Conservation (phyloP, 148 eudicot species). For the Rhododendron mucronatum region DNA sequence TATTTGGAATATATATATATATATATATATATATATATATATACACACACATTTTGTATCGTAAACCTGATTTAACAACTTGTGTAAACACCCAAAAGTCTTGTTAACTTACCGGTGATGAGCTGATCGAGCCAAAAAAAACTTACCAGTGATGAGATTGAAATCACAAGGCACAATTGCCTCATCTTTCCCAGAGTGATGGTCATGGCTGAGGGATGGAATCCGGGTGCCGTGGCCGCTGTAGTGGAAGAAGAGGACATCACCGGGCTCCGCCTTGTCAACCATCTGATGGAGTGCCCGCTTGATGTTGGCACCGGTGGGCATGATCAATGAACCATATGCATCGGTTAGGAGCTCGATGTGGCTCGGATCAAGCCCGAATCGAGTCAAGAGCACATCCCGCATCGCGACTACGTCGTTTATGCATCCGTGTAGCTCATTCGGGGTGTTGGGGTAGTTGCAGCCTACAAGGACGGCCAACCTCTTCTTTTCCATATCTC, state of each 20-base stretch:
- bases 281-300: slow-evolving; percentile 43
- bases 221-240: slow-evolving; percentile 66
- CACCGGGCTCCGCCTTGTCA: slow-evolving; percentile 41
- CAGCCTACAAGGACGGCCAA: slow-evolving; percentile 56
- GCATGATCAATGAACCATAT: slow-evolving; percentile 25
- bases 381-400: slow-evolving; percentile 26
- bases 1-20: too few relatives aligned
- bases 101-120: slow-evolving; percentile 31
- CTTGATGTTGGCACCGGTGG: slow-evolving; percentile 62
- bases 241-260: slow-evolving; percentile 53
- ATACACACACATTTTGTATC: too few relatives aligned
- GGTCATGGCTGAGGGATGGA: slow-evolving; percentile 22
- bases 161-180: slow-evolving; percentile 66
- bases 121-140: slow-evolving; percentile 1
- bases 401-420: slow-evolving; percentile 46
- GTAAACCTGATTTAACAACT: too few relatives aligned
- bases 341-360: slow-evolving; percentile 47
- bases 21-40: too few relatives aligned
- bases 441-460: slow-evolving; percentile 44
- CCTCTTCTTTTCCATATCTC: slow-evolving; percentile 18
- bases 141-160: slow-evolving; percentile 59
- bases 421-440: slow-evolving; percentile 47
- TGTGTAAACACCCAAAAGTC: neutral
- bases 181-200: slow-evolving; percentile 38
- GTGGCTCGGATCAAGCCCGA: slow-evolving; percentile 32